Evolutionary conservation across 805 yeast genomes (phyloP), one percentile per base, ranked within the genome.

Genomic region (Pichia ethanolica): DNA sequence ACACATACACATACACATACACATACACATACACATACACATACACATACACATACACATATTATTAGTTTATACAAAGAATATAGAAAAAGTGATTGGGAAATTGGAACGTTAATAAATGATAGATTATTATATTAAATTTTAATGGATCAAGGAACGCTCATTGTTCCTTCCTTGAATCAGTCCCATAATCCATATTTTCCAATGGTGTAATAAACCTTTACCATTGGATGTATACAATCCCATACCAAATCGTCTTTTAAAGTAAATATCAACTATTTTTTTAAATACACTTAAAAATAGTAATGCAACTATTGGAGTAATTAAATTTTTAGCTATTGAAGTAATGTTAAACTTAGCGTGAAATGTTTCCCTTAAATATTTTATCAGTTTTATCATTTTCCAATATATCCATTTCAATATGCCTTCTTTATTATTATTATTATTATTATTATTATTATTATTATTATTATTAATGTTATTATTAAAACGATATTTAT

Each of bases 371-470:
- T 9, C n/a, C 10, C 39, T 49, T 11, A 49, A 25, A 13, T 30
- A 26, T 10, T 32, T 37, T 12, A 49, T 20, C 2, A 45, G 28
- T 5, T 20, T 38, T 13, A 12, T 35, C n/a, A 49, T 12, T 34
- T 49, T 49, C 32, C 27, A 25, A 27, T 49, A 49, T n/a, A 45
- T 13, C 42, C 44, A 32, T 7, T 26, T n/a, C 2, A 38, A 7
- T n/a, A 42, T 11, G n/a, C 12, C 34, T 7, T 45, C 30, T 4
- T 34, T 42, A 7, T 38, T 14, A 1, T 11, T 11, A 6, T 39
- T 32, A 11, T 37, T 20, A 12, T 40, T 42, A 0, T 28, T 13
- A 11, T 9, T 20, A 20, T 33, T 14, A 7, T 28, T 26, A 3
- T 28, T 13, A 30, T 14, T 7, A 26, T 30, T 30, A 4, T 33